Evolutionary conservation across 2,329 filamentous ascomycete species (phyloP), one percentile per base, ranked within the genome.

Genomic region (Chlorencoelia australis): DNA sequence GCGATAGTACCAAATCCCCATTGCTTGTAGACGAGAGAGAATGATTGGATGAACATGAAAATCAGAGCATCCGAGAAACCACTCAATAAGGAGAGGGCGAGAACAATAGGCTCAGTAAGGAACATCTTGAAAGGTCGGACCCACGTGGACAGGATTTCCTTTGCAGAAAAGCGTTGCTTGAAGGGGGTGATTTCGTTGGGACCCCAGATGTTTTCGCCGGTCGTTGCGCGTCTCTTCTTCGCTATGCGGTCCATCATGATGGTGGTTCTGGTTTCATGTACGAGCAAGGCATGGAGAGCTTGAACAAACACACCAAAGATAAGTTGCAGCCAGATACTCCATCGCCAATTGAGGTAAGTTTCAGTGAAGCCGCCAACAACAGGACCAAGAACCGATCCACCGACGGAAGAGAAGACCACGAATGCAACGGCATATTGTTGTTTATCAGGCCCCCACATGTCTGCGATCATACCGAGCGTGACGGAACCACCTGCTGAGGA

Each of bases 271-370:
- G 85, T 91, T 58, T 91, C 85, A 1, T 83, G 83, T 1, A 91
- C 84, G 6, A 75, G 66, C 40, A 82, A 52, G 33, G 80, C 63
- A 54, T 87, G 82, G 4, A 82, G 51, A 4, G 72, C 13, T 53
- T 88, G 82, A 3, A 85, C 73, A 21, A 73, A 67, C 7, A 61
- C 79, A 13, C 84, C 83, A 35, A 89, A 76, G 47, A 88, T 86
- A 44, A 89, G 71, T 58, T 88, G 82, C 41, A 89, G 82, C 84
- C 85, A 91, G 55, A 89, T 87, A 37, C 69, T 75, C 80, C 80
- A 87, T 46, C 71, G 69, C 83, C 83, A 91, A 17, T 62, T 54
- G 0, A 82, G 65, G 46, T 74, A 75, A 20, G 72, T 58, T 55
- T 87, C 73, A 13, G 79, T 73, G 51, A 87, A 87, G 1, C 82